Base-by-base conservation (phyloP, 2,329 filamentous ascomycete species). In the Neodidymelliopsis sp. region DNA sequence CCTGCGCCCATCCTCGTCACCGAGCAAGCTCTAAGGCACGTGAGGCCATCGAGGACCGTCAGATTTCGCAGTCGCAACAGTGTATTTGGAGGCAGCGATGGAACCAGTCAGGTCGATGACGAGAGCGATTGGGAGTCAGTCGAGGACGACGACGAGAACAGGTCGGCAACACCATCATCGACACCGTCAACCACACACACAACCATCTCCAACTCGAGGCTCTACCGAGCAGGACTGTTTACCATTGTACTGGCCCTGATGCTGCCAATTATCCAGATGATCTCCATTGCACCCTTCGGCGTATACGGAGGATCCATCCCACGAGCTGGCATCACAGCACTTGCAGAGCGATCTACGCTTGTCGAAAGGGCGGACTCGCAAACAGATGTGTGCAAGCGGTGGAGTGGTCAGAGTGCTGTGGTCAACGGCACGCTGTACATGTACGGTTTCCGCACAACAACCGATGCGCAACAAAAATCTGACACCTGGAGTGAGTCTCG, bases 391-490 rank as follows among this genome's bases (percentile, higher is more conserved):
- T 74, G 71, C 54, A 72, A 67, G 37, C 62, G 70, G 37, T 73
- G 69, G 69, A 67, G 63, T 12, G 70, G 71, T 19, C 70, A 73
- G 42, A 83, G 79, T 53, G 84, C 89, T 3, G 67, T 88, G 25
- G 79, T 92, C 12, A 91, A 91, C 57, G 88, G 88, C 11, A 91
- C 87, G 0, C 65, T 91, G 3, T 92, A 90, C 66, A 81, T 90
- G 44, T 92, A 90, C 59, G 89, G 89, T 25, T 89, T 89, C 19
- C 81, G 87, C 57, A 81, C 84, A 11, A 87, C 79, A 38, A 81
- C 77, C 1, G 70, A 78, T 12, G 69, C 78, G 11, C 78, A 79
- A 25, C 88, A 91, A 61, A 79, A 74, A 1, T 72, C 75, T 5
- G 75, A 90, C 63, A 87, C 84, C 1, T 91, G 88, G 88, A 90